Conservation (phyloP, 2,329 filamentous ascomycete species). For the Verticillium nubilum region DNA sequence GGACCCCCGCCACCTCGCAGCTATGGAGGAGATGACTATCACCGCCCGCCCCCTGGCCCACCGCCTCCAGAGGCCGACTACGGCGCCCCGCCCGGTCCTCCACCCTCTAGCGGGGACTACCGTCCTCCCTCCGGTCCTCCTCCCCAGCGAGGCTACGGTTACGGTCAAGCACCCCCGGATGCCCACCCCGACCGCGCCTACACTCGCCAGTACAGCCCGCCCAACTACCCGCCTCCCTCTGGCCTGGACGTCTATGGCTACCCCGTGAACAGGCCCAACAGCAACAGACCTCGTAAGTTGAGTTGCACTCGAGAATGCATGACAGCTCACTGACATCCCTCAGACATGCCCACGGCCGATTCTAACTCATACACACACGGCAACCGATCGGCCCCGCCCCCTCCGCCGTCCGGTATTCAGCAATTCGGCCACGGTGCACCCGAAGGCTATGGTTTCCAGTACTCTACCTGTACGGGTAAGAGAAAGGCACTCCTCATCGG, state of each 20-base stretch:
- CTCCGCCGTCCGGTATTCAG: conserved; percentile 63
- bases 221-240: conserved; percentile 32
- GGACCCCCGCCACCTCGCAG: not conserved
- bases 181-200: conserved; percentile 14
- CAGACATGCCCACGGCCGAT: conserved; percentile 35
- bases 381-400: conserved; percentile 54
- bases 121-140: conserved; percentile 19
- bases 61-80: conserved; percentile 11
- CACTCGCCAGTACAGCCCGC: conserved; percentile 18
- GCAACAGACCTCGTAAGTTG: conserved; percentile 3
- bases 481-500: conserved; percentile 88
- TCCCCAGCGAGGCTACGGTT: conserved; percentile 19
- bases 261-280: conserved; percentile 20
- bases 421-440: conserved; percentile 78
- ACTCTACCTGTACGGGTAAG: conserved; percentile 83
- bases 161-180: conserved; percentile 16
- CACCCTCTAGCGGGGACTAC: conserved; percentile 10
- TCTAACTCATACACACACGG: conserved; percentile 52
- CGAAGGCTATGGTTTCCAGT: conserved; percentile 76
- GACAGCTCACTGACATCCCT: not conserved
- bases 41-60: not conserved
- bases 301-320: not conserved
- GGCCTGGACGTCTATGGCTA: conserved; percentile 43
- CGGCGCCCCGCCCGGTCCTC: not conserved
- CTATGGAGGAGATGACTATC: not conserved